Percentiles rank a stretch among this genome's conserved stretches.
Evolutionary conservation across 495 filamentous ascomycete species (phyloP).

Genomic region (Lentithecium fluviatile): DNA sequence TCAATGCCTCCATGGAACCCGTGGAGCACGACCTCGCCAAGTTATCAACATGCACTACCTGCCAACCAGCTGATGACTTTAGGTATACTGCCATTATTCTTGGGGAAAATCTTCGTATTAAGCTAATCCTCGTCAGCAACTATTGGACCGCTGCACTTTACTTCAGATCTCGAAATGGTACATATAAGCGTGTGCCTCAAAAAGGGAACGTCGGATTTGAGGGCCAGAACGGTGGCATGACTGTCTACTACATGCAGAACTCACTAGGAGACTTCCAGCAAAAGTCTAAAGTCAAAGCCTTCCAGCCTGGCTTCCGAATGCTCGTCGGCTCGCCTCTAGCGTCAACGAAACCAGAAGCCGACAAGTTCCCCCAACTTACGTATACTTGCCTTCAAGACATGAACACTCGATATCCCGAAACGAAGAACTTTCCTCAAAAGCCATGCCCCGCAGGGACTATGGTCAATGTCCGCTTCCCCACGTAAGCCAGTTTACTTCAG

Average conservation of each 20-base stretch:
- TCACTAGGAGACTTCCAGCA: slow-evolving; percentile 15
- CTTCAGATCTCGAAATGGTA: slow-evolving; percentile 23
- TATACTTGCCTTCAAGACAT: slow-evolving; percentile 29
- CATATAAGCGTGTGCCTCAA: slow-evolving; percentile 30
- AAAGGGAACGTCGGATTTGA: slow-evolving; percentile 20
- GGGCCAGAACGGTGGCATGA: slow-evolving; percentile 25
- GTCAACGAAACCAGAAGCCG: slow-evolving; percentile 6
- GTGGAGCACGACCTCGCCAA: slow-evolving; percentile 13
- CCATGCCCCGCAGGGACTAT: slow-evolving; percentile 27
- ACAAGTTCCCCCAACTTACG: slow-evolving; percentile 22
- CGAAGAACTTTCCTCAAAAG: slow-evolving; percentile 17
- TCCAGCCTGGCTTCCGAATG: slow-evolving; percentile 31
- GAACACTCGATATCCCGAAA: slow-evolving; percentile 23
- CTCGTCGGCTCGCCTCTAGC: slow-evolving; percentile 10
- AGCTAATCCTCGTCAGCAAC: slow-evolving; percentile 4
- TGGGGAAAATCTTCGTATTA: too few relatives aligned
- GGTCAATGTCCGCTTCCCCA: slow-evolving; percentile 26
- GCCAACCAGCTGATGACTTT: not conserved
- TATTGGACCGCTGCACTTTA: slow-evolving; percentile 29
- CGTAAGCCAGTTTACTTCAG: not conserved
- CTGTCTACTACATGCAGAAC: slow-evolving; percentile 29
- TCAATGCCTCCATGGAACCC: slow-evolving; percentile 15
- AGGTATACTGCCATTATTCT: not conserved
- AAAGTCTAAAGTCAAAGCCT: slow-evolving; percentile 21
- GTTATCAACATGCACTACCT: slow-evolving; percentile 23